These are phyloP conservation scores for Coprinopsis strossmayeri DNA, from an alignment of 768 basidiomycete species.

Conservation along the genomic window DNA sequence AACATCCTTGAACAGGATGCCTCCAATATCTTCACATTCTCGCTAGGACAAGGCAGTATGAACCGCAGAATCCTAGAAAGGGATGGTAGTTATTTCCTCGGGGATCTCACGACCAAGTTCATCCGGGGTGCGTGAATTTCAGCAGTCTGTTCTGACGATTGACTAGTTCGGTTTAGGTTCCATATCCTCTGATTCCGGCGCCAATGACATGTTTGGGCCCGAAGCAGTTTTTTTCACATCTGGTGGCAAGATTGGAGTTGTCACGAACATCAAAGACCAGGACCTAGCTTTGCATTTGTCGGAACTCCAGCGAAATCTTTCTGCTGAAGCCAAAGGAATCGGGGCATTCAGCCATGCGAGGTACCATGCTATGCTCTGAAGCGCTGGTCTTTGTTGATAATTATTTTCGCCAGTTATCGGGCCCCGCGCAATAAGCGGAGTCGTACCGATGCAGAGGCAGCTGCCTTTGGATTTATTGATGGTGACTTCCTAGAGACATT, in stretches of 20 bases:
- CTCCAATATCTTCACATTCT: conserved; percentile 61
- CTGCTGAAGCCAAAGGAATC: conserved; percentile 39
- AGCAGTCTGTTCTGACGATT: no score
- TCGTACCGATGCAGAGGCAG: conserved; percentile 47
- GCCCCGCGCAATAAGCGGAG: conserved; percentile 55
- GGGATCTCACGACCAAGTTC: conserved; percentile 75
- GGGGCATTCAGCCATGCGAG: conserved; percentile 56
- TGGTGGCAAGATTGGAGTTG: conserved; percentile 70
- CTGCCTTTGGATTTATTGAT: conserved; percentile 76
- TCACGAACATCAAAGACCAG: conserved; percentile 53
- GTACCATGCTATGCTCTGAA: conserved; percentile 29
- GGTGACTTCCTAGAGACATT: conserved; percentile 80
- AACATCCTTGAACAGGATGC: no score
- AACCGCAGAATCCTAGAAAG: conserved; percentile 45
- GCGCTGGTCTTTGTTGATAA: neutral
- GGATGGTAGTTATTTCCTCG: conserved; percentile 67
- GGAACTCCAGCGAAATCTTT: conserved; percentile 71
- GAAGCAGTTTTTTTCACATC: conserved; percentile 72
- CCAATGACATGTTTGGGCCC: conserved; percentile 37
- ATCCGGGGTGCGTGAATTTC: conserved; percentile 56
- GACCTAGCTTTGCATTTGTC: conserved; percentile 52
- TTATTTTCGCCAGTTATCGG: conserved; percentile 49
- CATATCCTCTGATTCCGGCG: conserved; percentile 26
- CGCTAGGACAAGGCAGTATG: conserved; percentile 33
- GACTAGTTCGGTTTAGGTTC: conserved; percentile 6